Evolutionary conservation across 805 yeast genomes (phyloP).

Genomic region (baker's yeast (Saccharomyces cerevisiae)): DNA sequence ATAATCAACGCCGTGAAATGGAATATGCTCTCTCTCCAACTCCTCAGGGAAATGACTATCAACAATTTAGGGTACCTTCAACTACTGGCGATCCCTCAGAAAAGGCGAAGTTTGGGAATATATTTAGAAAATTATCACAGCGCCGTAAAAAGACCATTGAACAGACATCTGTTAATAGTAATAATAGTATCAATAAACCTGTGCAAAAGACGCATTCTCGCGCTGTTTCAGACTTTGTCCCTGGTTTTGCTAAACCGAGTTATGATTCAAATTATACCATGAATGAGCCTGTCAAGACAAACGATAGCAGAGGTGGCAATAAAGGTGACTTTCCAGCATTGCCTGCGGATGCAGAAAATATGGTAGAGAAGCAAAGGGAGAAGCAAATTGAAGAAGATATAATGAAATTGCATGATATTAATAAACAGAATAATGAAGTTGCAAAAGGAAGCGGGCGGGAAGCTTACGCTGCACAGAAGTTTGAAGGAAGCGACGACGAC

Average conservation of each 20-base stretch:
- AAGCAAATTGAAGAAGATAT: slow-evolving; percentile 18
- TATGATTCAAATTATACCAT: slow-evolving; percentile 5
- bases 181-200: slow-evolving; percentile 3
- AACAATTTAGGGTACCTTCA: slow-evolving; percentile 26
- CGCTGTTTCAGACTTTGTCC: slow-evolving; percentile 35
- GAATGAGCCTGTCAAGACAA: slow-evolving; percentile 23
- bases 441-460: slow-evolving; percentile 4
- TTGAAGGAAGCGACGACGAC: slow-evolving; percentile 1
- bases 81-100: slow-evolving; percentile 12
- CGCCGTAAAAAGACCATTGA: slow-evolving; percentile 10
- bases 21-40: slow-evolving; percentile 26
- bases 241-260: slow-evolving; percentile 4
- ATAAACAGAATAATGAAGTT: slow-evolving; percentile 2
- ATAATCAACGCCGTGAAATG: slow-evolving; percentile 14
- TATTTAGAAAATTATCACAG: slow-evolving; percentile 30
- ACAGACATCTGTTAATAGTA: slow-evolving; percentile 2
- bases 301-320: slow-evolving; percentile 2
- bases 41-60: slow-evolving; percentile 30
- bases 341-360: slow-evolving; percentile 29
- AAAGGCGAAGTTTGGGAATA: slow-evolving; percentile 25
- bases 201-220: slow-evolving; percentile 26
- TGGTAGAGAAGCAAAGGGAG: slow-evolving; percentile 27
- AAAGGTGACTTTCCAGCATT: slow-evolving; percentile 27
- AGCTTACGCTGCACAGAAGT: not conserved
- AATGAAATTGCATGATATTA: slow-evolving; percentile 10